Percentiles rank a stretch among this genome's conserved stretches.
These are phyloP conservation scores for Phytophthora hibernalis DNA, from an alignment of 352 stramenopile genomes.

Conservation along the genomic window DNA sequence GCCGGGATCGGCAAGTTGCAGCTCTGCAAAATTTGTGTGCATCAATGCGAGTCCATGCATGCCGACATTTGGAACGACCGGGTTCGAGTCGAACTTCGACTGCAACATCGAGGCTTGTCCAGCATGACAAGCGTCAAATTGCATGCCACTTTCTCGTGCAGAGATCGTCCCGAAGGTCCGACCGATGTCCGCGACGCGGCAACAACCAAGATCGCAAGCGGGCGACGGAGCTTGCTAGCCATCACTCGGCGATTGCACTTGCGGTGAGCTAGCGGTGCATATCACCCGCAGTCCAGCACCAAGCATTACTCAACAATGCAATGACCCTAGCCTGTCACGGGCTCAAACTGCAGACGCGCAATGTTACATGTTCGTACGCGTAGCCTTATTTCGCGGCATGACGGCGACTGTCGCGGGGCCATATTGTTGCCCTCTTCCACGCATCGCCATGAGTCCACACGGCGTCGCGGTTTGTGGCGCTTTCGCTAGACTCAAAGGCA, in stretches of 20 bases:
- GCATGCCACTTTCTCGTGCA: slow-evolving; percentile 18
- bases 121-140: slow-evolving; percentile 9
- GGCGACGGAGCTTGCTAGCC: slow-evolving; percentile 12
- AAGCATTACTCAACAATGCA: slow-evolving; percentile 15
- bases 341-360: slow-evolving; percentile 1
- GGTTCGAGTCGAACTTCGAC: background rate
- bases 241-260: slow-evolving; percentile 3
- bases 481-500: slow-evolving; percentile 25
- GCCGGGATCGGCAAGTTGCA: slow-evolving; percentile 31
- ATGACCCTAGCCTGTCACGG: background rate
- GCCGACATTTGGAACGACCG: too few species aligned
- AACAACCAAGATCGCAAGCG: slow-evolving; percentile 22
- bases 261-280: slow-evolving; percentile 6
- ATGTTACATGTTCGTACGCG: background rate
- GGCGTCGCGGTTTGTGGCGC: slow-evolving; percentile 13
- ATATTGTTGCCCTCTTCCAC: slow-evolving; percentile 25
- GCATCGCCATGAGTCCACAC: background rate
- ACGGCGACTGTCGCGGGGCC: slow-evolving; percentile 8
- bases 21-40: too few species aligned
- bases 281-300: slow-evolving; percentile 25
- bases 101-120: background rate
- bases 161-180: slow-evolving; percentile 38
- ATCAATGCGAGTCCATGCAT: too few species aligned
- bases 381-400: slow-evolving; percentile 16
- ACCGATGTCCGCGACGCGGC: slow-evolving; percentile 32